phyloP scores from a whole-genome alignment of 805 yeast genomes.

The Metschnikowia colocasiae region DNA sequence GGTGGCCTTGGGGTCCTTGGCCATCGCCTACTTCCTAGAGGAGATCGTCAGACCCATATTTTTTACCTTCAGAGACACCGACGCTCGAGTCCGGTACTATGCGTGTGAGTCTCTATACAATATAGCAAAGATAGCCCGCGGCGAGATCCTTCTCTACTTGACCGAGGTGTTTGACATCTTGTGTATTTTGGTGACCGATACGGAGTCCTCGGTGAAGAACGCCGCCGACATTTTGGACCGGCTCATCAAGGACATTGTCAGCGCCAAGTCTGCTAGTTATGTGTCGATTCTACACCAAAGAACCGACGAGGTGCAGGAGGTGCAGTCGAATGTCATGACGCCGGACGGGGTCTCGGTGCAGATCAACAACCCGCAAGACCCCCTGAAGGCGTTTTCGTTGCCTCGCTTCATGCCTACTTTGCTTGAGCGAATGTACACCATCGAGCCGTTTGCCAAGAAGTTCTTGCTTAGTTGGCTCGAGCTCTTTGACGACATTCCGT shows the following conservation, averaged over 20 bases:
- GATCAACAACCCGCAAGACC: constrained; percentile 55
- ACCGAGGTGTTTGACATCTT: constrained; percentile 93
- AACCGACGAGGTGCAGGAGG: constrained; percentile 29
- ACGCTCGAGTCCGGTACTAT: constrained; percentile 93
- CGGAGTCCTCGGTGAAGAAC: constrained; percentile 86
- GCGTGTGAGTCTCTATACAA: constrained; percentile 96
- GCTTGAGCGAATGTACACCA: constrained; percentile 85
- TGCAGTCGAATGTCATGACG: constrained; percentile 45
- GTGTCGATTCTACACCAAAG: constrained; percentile 63
- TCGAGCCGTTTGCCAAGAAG: constrained; percentile 88
- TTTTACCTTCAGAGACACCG: constrained; percentile 95
- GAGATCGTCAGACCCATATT: constrained; percentile 88
- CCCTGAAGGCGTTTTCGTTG: constrained; percentile 71
- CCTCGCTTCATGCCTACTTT: constrained; percentile 88
- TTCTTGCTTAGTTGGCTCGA: constrained; percentile 93
- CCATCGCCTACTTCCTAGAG: constrained; percentile 78
- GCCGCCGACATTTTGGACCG: constrained; percentile 94
- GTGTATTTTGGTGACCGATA: constrained; percentile 84
- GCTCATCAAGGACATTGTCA: constrained; percentile 87
- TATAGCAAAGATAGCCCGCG: constrained; percentile 94
- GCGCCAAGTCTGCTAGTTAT: constrained; percentile 89
- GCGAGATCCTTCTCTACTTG: constrained; percentile 86
- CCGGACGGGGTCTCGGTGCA: constrained; percentile 58
- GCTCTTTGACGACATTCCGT: constrained; percentile 89
- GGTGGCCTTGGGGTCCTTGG: constrained; percentile 81